Evolutionary conservation across 1,284 basidiomycete genomes (phyloP).

Genomic region (Peniophora sp.): DNA sequence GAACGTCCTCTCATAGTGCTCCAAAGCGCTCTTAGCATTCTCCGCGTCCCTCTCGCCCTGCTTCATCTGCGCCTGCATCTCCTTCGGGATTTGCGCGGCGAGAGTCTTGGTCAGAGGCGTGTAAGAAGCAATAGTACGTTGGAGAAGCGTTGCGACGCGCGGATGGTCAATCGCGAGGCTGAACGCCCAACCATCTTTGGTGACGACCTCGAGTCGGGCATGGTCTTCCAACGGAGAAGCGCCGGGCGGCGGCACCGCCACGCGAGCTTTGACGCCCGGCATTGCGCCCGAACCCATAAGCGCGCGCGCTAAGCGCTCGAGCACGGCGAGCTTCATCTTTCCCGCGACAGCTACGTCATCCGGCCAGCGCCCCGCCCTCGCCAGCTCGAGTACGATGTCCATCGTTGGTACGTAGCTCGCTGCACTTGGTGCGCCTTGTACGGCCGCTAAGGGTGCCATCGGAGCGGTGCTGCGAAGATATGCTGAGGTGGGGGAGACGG

Average conservation of each 20-base stretch:
- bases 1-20: slow-evolving; percentile 64
- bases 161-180: slow-evolving; percentile 81
- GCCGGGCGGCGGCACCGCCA: slow-evolving; percentile 43
- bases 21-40: slow-evolving; percentile 56
- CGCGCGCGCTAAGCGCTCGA: slow-evolving; percentile 66
- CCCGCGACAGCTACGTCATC: slow-evolving; percentile 91
- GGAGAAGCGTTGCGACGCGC: slow-evolving; percentile 74
- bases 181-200: slow-evolving; percentile 85
- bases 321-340: slow-evolving; percentile 91
- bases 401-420: slow-evolving; percentile 66
- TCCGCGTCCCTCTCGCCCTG: slow-evolving; percentile 39
- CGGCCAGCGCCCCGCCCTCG: slow-evolving; percentile 90
- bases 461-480: slow-evolving; percentile 79
- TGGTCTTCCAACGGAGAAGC: slow-evolving; percentile 63
- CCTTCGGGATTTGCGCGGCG: slow-evolving; percentile 27
- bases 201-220: slow-evolving; percentile 70
- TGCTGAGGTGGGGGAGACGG: slow-evolving; percentile 68
- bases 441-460: slow-evolving; percentile 67
- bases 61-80: slow-evolving; percentile 23
- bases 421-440: slow-evolving; percentile 38
- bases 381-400: slow-evolving; percentile 78
- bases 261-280: slow-evolving; percentile 45
- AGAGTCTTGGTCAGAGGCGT: slow-evolving; percentile 12
- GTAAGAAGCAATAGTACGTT: slow-evolving; percentile 48
- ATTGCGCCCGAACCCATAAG: slow-evolving; percentile 42